Evolutionary conservation across 2,329 filamentous ascomycete species (phyloP), one percentile per base, ranked within the genome.

Genomic region (Penicillium polonicum): DNA sequence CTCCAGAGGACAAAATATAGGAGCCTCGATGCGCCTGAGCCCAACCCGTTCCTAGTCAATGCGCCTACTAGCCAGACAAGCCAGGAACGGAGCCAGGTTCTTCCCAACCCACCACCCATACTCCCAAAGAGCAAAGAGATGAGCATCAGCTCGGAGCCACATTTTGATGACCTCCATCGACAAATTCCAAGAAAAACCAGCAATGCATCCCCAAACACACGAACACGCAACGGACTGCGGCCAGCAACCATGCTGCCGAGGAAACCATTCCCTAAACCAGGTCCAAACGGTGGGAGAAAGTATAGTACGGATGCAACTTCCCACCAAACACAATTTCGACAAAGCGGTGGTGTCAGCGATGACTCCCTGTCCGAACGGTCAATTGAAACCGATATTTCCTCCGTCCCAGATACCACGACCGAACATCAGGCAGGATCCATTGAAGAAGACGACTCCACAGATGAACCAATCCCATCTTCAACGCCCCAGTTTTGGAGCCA

Each of bases 401-500:
- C 42, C 3, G 31, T 41, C 38, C 27, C 21, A 27, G 27, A 12
- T n/a, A 25, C 36, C 27, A 8, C 31, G 35, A 42, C 7, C 23
- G 9, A 17, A n/a, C 5, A 41, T n/a, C 5, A 3, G 1, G 10
- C 21, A 13, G 27, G 17, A 19, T 35, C 2, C n/a, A 1, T 36
- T 23, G 35, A 33, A 27, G 23, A 43, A n/a, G 21, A n/a, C 2
- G n/a, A 36, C 33, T 31, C 41, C 23, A n/a, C 25, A 9, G 27
- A 25, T 19, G 27, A 52, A 17, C 5, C 12, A 23, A 4, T 15
- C 12, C n/a, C 50, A 35, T 42, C 45, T 23, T 38, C 45, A 33
- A 19, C 52, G 4, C 61, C 66, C 7, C 57, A 68, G 27, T 73
- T 68, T 52, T 75, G 72, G 72, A 73, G 63, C 51, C 70, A 74